Evolutionary conservation across 2,329 filamentous ascomycete genomes (phyloP).

Genomic region (Apiospora rasikravindrae): DNA sequence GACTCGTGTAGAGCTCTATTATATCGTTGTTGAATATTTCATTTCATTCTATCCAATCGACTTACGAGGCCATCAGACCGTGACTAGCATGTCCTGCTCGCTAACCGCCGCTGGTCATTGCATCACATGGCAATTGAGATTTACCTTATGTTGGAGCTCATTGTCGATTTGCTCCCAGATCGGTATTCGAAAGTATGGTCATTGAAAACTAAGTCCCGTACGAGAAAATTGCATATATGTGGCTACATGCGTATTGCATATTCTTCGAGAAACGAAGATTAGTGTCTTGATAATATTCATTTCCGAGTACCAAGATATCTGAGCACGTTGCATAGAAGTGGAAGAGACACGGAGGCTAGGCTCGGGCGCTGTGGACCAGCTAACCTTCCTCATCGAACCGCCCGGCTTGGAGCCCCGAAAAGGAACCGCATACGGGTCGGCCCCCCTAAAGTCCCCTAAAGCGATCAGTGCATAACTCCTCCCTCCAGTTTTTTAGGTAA

Average conservation of each 20-base stretch:
- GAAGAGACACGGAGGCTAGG: constrained; percentile 1
- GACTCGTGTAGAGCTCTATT: not conserved
- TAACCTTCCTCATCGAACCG: not conserved
- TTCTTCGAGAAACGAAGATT: no score
- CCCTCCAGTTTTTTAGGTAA: not conserved
- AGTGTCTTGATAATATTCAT: not conserved
- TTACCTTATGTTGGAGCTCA: not conserved
- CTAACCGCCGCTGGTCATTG: not conserved
- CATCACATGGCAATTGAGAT: not conserved
- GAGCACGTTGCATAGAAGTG: not conserved
- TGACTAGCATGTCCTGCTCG: not conserved
- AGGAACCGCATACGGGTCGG: constrained; percentile 4
- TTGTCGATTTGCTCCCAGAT: not conserved
- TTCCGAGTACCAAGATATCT: not conserved
- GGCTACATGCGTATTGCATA: no score
- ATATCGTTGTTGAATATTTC: not conserved
- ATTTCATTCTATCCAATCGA: not conserved
- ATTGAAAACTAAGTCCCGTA: not conserved
- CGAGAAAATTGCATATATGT: no score
- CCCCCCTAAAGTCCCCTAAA: not conserved
- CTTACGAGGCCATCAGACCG: not conserved
- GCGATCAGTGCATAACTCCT: not conserved
- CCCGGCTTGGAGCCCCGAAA: not conserved
- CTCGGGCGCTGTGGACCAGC: constrained; percentile 9
- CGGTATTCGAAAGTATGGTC: not conserved